Conservation (phyloP, 73 alveolate genomes). For the Breviolum minutum region DNA sequence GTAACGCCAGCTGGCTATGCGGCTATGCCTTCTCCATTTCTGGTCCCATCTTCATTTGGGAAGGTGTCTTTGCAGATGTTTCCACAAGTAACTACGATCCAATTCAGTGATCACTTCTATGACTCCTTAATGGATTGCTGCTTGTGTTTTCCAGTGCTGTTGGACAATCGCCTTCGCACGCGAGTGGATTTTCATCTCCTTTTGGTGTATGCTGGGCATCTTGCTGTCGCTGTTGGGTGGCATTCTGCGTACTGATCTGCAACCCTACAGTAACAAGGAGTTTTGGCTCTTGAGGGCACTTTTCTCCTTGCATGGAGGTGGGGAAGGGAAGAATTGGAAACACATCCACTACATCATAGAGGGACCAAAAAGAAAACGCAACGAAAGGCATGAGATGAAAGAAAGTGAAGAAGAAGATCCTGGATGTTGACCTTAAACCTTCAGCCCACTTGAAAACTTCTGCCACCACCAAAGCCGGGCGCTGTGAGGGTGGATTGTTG, state of each 20-base stretch:
- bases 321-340: not conserved
- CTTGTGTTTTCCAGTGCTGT: constrained; percentile 47
- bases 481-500: constrained; percentile 61
- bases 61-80: constrained; percentile 69
- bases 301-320: constrained; percentile 67
- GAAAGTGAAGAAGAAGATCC: too few relatives aligned
- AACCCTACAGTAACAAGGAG: not conserved
- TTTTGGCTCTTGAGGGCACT: constrained; percentile 89
- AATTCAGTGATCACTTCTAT: not conserved
- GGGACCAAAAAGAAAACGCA: too few relatives aligned
- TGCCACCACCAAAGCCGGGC: not conserved
- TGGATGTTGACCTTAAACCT: too few relatives aligned
- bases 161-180: constrained; percentile 48
- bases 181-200: constrained; percentile 6
- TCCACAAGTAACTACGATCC: not conserved
- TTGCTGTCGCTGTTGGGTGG: constrained; percentile 47
- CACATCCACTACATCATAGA: not conserved
- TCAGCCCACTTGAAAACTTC: not conserved
- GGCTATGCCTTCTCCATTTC: constrained; percentile 78
- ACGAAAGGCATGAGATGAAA: too few relatives aligned
- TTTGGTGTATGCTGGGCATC: constrained; percentile 54
- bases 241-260: not conserved
- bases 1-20: constrained; percentile 83
- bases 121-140: constrained; percentile 53
- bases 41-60: constrained; percentile 93